Percentiles rank a stretch among this genome's conserved stretches.
These are phyloP conservation scores for Lachnellula occidentalis DNA, from an alignment of 2,329 filamentous ascomycete species.

Conservation along the genomic window DNA sequence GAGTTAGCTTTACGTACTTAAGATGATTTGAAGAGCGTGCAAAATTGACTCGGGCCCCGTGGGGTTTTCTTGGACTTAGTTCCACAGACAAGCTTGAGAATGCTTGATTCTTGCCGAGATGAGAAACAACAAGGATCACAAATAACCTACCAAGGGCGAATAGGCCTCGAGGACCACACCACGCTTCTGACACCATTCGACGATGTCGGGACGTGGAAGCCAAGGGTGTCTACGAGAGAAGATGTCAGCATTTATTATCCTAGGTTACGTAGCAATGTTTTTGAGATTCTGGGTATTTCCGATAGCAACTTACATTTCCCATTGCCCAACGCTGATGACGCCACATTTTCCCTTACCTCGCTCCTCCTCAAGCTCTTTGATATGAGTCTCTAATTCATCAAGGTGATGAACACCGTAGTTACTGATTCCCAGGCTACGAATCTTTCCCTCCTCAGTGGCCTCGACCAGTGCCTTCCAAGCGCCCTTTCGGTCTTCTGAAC, in stretches of 20 bases:
- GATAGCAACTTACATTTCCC: constrained; percentile 53
- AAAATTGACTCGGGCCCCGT: too few species aligned
- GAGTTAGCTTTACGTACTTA: too few species aligned
- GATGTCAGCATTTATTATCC: background rate
- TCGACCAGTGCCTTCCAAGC: constrained; percentile 61
- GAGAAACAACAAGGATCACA: too few species aligned
- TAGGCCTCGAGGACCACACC: constrained; percentile 60
- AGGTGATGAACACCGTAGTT: constrained; percentile 62
- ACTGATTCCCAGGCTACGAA: constrained; percentile 57
- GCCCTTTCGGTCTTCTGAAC: constrained; percentile 48
- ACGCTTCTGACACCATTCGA: constrained; percentile 65
- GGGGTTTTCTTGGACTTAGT: too few species aligned
- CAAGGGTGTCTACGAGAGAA: constrained; percentile 59
- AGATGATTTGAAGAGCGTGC: too few species aligned
- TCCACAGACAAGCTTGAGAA: too few species aligned
- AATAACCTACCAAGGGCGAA: constrained; percentile 42
- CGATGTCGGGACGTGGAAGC: constrained; percentile 74
- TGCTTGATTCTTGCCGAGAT: too few species aligned
- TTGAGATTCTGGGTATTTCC: background rate
- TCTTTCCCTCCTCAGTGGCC: constrained; percentile 54
- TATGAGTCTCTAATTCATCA: constrained; percentile 53
- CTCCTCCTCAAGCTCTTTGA: constrained; percentile 54
- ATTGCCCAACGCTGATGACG: constrained; percentile 77
- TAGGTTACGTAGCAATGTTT: background rate
- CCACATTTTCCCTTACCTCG: constrained; percentile 61